phyloP scores from a whole-genome alignment of 306 rosid species.

The Adenanthera pavonina region DNA sequence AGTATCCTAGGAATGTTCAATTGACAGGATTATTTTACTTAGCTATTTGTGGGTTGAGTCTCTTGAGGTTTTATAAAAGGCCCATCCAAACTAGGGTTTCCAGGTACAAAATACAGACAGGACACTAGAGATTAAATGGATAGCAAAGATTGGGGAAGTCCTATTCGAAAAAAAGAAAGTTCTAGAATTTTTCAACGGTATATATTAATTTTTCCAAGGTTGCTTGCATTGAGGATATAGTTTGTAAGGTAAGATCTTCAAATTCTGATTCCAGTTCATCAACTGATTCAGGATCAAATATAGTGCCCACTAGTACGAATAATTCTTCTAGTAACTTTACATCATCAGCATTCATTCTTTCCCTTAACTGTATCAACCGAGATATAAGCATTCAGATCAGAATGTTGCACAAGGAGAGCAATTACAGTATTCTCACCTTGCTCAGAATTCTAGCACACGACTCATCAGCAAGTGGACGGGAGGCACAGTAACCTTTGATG shows the following conservation, averaged over 20 bases:
- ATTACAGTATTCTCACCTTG: constrained; percentile 52
- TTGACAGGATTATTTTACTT: background rate
- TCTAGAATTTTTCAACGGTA: constrained; percentile 29
- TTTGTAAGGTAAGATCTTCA: constrained; percentile 62
- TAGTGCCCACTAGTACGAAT: constrained; percentile 63
- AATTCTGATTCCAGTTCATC: constrained; percentile 59
- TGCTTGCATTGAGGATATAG: constrained; percentile 58
- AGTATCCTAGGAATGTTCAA: background rate
- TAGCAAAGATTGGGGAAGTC: background rate
- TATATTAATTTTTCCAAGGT: constrained; percentile 53
- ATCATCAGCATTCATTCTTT: constrained; percentile 57
- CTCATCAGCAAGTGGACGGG: constrained; percentile 49
- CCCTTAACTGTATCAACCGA: constrained; percentile 56
- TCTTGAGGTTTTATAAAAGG: background rate
- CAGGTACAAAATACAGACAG: background rate
- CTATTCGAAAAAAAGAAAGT: background rate
- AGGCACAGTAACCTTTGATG: constrained; percentile 37
- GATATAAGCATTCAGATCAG: constrained; percentile 4
- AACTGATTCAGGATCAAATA: constrained; percentile 58
- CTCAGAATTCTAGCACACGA: constrained; percentile 55
- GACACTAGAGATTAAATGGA: background rate
- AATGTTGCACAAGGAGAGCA: constrained; percentile 15
- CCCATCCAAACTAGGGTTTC: background rate
- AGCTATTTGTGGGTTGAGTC: background rate
- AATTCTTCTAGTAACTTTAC: constrained; percentile 76